These are phyloP conservation scores for Rhododendron ovatum DNA, from an alignment of 148 eudicot genomes.

Conservation along the genomic window DNA sequence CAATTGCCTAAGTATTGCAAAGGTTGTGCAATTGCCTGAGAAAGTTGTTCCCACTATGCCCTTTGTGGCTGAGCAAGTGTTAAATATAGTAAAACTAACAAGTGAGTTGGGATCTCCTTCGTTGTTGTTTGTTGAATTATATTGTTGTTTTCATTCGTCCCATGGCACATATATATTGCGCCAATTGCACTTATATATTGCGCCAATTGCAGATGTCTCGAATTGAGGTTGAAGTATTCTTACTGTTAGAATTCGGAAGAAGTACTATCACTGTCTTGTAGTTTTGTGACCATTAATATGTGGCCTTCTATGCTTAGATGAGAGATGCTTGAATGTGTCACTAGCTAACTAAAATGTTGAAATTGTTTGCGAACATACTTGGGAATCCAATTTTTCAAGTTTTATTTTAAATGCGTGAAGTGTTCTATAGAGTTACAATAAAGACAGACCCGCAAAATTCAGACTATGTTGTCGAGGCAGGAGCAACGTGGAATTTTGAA, in stretches of 20 bases:
- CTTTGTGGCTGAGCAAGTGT: neutral
- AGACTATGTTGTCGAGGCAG: conserved; percentile 82
- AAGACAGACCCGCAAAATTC: conserved; percentile 91
- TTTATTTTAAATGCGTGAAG: conserved; percentile 81
- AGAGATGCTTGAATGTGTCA: neutral
- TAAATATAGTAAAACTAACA: neutral
- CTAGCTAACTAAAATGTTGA: conserved; percentile 1
- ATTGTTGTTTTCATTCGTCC: neutral
- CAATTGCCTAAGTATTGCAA: neutral
- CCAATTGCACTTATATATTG: neutral
- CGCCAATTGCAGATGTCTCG: neutral
- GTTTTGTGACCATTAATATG: neutral
- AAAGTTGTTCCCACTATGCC: neutral
- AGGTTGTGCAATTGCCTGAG: neutral
- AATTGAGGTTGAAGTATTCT: neutral
- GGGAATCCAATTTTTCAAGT: conserved; percentile 84
- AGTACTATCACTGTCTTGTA: neutral
- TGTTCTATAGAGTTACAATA: conserved; percentile 77
- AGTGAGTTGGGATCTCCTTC: neutral
- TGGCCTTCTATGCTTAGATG: neutral
- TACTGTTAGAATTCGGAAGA: neutral
- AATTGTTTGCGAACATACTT: conserved; percentile 59
- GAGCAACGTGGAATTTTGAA: conserved; percentile 78
- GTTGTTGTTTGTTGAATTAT: neutral
- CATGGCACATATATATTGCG: neutral